These are phyloP conservation scores for Fusarium tuaranense DNA, from an alignment of 2,329 filamentous ascomycete genomes.

Conservation along the genomic window DNA sequence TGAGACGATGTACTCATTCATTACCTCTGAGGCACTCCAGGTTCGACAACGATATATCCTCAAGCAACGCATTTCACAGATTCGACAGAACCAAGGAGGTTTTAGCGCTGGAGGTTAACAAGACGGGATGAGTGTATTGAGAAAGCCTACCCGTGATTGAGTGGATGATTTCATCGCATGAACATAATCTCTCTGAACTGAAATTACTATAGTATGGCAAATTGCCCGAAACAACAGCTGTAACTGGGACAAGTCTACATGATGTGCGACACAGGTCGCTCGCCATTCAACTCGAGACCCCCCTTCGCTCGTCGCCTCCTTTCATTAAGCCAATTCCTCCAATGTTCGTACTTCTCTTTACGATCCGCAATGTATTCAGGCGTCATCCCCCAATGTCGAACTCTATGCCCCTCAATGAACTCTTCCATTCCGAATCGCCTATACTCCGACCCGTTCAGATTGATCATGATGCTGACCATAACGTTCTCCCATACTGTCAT, in stretches of 20 bases:
- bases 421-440: not conserved
- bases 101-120: too few relatives aligned
- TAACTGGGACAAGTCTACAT: not conserved
- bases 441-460: not conserved
- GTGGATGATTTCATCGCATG: not conserved
- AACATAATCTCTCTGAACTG: not conserved
- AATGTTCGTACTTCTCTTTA: not conserved
- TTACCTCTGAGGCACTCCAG: not conserved
- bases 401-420: not conserved
- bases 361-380: not conserved
- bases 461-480: not conserved
- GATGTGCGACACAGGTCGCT: not conserved
- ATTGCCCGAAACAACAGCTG: not conserved
- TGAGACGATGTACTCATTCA: too few relatives aligned
- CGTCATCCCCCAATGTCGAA: not conserved
- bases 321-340: not conserved
- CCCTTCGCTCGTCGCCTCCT: not conserved
- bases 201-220: not conserved
- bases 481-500: conserved; percentile 1
- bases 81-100: too few relatives aligned
- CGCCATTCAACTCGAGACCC: not conserved
- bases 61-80: not conserved
- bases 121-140: not conserved
- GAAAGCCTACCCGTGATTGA: not conserved
- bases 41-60: not conserved